Evolutionary conservation across 768 basidiomycete species (phyloP), one percentile per base, ranked within the genome.

Genomic region (Ramaria rubella): DNA sequence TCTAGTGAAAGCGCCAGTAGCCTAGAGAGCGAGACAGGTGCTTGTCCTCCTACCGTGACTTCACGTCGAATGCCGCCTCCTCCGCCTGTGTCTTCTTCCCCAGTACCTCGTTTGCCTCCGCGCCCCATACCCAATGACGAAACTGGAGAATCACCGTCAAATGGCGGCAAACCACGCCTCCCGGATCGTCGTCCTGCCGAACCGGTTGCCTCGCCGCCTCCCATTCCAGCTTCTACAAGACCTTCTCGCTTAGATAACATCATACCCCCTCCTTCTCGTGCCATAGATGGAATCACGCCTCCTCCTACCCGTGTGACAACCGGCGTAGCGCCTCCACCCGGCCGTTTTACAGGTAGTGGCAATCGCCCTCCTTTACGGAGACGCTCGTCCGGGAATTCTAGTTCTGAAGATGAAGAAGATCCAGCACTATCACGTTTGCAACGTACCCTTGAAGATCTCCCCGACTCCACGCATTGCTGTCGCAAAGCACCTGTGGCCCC

Each of bases 241-340:
- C 49, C 53, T 5, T 23, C 50, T 4, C 48, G 29, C 17, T 26
- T 26, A 24, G n/a, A n/a, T n/a, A n/a, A n/a, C n/a, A n/a, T n/a
- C n/a, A n/a, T n/a, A 53, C 31, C 50, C 26, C 50, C 12, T 34
- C 50, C 45, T 11, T 26, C n/a, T 38, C 14, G 9, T 2, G 29
- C 52, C 11, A 43, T 15, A 11, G 26, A n/a, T n/a, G n/a, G n/a
- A n/a, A n/a, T n/a, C n/a, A n/a, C n/a, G n/a, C n/a, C 43, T 11
- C 23, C 52, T 27, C 38, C 58, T 7, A n/a, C 59, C 55, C 31
- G 56, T 27, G 64, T n/a, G 24, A 62, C 67, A 42, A 65, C 67
- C 33, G 77, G 69, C 57, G 77, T 84, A 23, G 86, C 80, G 0
- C 89, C 89, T 0, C 89, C 89, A 0, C 89, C 89, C 0, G 86